Percentiles rank a stretch among this genome's conserved stretches.
Conservation (phyloP, 2,329 filamentous ascomycete genomes). For the Colletotrichum camelliae region DNA sequence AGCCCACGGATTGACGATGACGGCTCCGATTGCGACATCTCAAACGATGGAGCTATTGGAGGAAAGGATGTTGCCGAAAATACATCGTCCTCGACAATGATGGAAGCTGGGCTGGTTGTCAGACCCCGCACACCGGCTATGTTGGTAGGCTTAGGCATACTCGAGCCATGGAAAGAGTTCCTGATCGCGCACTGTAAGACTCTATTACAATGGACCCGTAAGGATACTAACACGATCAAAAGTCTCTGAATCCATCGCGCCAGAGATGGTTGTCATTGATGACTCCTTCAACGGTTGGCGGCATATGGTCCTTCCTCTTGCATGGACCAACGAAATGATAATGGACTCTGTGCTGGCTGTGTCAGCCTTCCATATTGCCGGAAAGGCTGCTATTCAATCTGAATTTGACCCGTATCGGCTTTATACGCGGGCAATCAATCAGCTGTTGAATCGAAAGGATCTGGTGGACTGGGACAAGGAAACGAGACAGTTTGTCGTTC, state of each 20-base stretch:
- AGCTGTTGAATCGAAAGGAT: neutral
- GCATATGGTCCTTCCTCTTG: conserved; percentile 24
- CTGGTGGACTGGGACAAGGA: neutral
- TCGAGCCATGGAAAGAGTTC: conserved; percentile 6
- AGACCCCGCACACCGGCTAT: neutral
- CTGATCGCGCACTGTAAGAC: conserved; percentile 20
- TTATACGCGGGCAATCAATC: neutral
- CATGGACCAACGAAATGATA: conserved; percentile 25
- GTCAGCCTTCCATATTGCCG: conserved; percentile 28
- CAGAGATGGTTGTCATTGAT: conserved; percentile 28
- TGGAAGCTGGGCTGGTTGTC: too few species aligned
- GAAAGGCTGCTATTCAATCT: neutral
- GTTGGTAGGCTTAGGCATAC: neutral
- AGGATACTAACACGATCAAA: neutral
- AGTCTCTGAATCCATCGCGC: conserved; percentile 28
- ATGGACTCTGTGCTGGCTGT: conserved; percentile 30
- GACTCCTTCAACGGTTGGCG: conserved; percentile 26
- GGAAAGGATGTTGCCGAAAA: neutral
- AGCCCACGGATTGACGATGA: neutral
- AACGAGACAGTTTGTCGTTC: neutral
- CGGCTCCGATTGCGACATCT: neutral
- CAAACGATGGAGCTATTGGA: neutral
- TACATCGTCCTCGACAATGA: neutral
- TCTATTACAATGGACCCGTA: rapidly evolving
- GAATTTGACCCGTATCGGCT: neutral